phyloP scores from a whole-genome alignment of 2,329 filamentous ascomycete species.

The Verruconis gallopava region DNA sequence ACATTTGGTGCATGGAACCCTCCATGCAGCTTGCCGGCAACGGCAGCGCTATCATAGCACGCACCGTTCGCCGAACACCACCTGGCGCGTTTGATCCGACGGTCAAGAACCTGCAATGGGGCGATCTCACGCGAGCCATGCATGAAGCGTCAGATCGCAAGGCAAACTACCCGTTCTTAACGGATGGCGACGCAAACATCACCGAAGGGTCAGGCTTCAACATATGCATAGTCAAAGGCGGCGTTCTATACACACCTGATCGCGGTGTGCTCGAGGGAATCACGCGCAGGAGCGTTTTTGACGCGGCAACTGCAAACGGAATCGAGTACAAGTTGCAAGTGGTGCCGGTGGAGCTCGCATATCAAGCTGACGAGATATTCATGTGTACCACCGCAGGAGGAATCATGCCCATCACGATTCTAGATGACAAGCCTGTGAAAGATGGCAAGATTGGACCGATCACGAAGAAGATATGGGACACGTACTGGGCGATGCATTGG shows the following conservation, averaged over 20 bases:
- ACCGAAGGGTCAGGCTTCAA: conserved; percentile 41
- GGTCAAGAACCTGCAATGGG: conserved; percentile 41
- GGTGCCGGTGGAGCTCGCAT: conserved; percentile 30
- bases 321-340: conserved; percentile 27
- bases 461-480: conserved; percentile 38
- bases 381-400: conserved; percentile 43
- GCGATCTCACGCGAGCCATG: conserved; percentile 33
- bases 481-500: conserved; percentile 38
- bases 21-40: conserved; percentile 26
- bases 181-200: conserved; percentile 36
- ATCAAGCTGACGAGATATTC: conserved; percentile 36
- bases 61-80: conserved; percentile 33
- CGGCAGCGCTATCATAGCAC: conserved; percentile 31
- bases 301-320: conserved; percentile 24
- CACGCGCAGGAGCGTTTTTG: conserved; percentile 36
- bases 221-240: conserved; percentile 33
- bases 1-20: conserved; percentile 39
- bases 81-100: conserved; percentile 38
- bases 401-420: conserved; percentile 37
- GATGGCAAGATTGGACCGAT: conserved; percentile 33
- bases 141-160: conserved; percentile 36
- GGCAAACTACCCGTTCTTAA: conserved; percentile 36
- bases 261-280: conserved; percentile 37
- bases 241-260: conserved; percentile 32
- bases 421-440: conserved; percentile 32